Conservation (phyloP, 2,329 filamentous ascomycete species). For the Talaromyces sp. region DNA sequence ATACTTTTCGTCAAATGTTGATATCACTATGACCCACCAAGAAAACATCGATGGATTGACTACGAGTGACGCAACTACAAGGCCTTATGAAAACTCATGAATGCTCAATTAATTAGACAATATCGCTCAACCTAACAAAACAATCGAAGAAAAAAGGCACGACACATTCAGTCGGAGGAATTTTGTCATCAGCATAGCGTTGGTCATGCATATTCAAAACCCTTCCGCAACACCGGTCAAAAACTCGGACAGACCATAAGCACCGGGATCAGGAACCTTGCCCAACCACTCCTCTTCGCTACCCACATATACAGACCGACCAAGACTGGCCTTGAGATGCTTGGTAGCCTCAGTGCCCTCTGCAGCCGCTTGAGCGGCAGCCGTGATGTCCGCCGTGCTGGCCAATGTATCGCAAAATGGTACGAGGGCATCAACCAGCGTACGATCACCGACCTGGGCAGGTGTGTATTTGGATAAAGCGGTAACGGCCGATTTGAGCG, state of each 20-base stretch:
- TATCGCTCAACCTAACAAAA: constrained; percentile 1
- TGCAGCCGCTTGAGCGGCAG: constrained; percentile 71
- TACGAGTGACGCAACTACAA: neutral
- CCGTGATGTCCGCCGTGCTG: constrained; percentile 61
- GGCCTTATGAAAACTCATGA: neutral
- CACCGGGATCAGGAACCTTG: constrained; percentile 70
- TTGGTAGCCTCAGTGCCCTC: constrained; percentile 79
- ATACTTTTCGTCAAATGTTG: neutral
- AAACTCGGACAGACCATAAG: constrained; percentile 77
- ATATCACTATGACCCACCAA: constrained; percentile 5
- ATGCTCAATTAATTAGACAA: neutral
- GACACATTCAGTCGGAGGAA: neutral
- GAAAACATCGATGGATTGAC: neutral
- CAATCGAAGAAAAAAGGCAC: neutral
- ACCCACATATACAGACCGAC: constrained; percentile 77
- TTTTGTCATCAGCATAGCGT: constrained; percentile 4
- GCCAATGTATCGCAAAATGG: constrained; percentile 76
- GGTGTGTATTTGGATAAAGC: constrained; percentile 81
- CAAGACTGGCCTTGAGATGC: constrained; percentile 86
- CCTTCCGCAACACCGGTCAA: constrained; percentile 68
- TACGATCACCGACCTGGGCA: constrained; percentile 82
- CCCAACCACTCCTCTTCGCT: constrained; percentile 61
- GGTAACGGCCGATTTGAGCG: constrained; percentile 66
- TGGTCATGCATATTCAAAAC: constrained; percentile 9
- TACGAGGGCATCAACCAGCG: constrained; percentile 80